Base-by-base conservation (phyloP, 176 grass and related monocot genomes). In the Typha latifolia region DNA sequence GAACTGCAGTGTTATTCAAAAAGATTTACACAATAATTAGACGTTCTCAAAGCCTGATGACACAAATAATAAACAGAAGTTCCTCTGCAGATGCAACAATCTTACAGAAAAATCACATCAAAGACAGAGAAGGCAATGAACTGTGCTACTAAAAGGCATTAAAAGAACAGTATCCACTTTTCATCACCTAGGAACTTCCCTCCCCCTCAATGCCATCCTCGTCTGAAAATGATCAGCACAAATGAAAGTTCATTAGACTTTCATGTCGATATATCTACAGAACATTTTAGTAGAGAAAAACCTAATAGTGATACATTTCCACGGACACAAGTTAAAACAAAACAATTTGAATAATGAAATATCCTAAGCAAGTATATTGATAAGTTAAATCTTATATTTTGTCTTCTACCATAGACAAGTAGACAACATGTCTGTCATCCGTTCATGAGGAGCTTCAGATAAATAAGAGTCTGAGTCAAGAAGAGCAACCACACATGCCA, bases 181-280 rank as follows among this genome's bases (percentile, higher is more conserved):
- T 43, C 55, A 55, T 78, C 27, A 65, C 24, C 61, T 84, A 81
- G 22, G 77, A 78, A 67, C 47, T 81, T 78, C 0, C 61, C 21
- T 51, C 62, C 63, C 69, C 81, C 49, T 73, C 37, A 21, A 61
- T 51, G 20, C 55, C 77, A 59, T 49, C 52, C 49, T 32, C 69
- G 70, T 77, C 80, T 87, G 84, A 72, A 75, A 83, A 76, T 63
- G 32, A 49, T 50, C 21, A n/a, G 49, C 18, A 71, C 61, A 57
- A 76, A 66, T 32, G 19, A 71, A 52, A 72, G n/a, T 12, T 49
- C 16, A 4, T 82, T 11, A 76, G 55, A 24, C 51, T 14, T 63
- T 48, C 19, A 47, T 26, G 11, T 34, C 51, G 16, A 3, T 12
- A 69, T 47, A 49, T 23, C 29, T 64, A 78, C 15, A 21, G 27